phyloP scores from a whole-genome alignment of 768 basidiomycete genomes.

The Suillus plorans region DNA sequence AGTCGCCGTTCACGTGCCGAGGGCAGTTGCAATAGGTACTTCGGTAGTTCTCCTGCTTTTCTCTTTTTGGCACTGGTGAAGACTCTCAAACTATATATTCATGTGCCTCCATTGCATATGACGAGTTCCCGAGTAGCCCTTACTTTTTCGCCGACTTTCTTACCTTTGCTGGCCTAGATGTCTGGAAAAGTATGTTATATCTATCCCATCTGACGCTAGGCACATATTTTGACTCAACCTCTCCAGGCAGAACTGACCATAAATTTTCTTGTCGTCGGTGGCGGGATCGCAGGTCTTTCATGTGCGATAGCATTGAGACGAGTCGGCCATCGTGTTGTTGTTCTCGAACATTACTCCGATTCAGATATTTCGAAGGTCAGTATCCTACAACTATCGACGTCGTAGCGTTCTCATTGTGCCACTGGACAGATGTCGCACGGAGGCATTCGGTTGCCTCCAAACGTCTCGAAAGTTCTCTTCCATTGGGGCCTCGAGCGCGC shows the following conservation, averaged over 20 bases:
- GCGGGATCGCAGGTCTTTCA: constrained; percentile 55
- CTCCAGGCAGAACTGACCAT: constrained; percentile 17
- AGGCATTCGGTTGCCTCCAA: constrained; percentile 54
- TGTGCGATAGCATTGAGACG: constrained; percentile 53
- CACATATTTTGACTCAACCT: background rate
- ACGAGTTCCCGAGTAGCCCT: background rate
- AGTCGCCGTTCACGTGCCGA: constrained; percentile 6
- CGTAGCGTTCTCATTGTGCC: constrained; percentile 4
- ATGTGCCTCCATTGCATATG: background rate
- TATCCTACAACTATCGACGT: background rate
- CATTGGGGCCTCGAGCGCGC: constrained; percentile 54
- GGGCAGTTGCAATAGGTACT: background rate
- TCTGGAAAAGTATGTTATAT: background rate
- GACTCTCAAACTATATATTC: background rate
- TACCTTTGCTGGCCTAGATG: constrained; percentile 1
- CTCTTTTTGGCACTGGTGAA: constrained; percentile 1
- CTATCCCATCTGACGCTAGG: background rate
- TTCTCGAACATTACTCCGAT: constrained; percentile 51
- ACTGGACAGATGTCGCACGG: constrained; percentile 30
- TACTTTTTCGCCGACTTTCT: background rate
- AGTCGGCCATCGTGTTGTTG: constrained; percentile 59
- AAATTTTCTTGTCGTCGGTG: constrained; percentile 50
- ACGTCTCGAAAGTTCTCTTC: constrained; percentile 54
- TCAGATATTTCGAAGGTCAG: constrained; percentile 36
- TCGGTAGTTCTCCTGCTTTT: background rate